phyloP scores from a whole-genome alignment of 176 grass and related monocot species.

The Elaeis guineensis region DNA sequence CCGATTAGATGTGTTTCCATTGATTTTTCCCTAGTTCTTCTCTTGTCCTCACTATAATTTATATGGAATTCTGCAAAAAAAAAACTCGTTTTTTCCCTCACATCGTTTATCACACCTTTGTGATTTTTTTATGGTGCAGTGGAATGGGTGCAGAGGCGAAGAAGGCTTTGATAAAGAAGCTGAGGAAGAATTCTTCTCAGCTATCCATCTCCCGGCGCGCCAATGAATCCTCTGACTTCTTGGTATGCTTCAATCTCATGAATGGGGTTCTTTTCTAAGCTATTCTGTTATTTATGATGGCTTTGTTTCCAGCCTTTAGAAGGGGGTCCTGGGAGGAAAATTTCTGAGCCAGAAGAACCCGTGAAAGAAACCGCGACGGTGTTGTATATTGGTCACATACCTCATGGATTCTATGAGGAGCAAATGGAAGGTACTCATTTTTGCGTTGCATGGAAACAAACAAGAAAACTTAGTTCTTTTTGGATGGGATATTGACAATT shows the following conservation, averaged over 20 bases:
- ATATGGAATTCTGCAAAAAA: too few relatives aligned
- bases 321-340: constrained; percentile 35
- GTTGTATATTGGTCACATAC: constrained; percentile 85
- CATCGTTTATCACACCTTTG: too few relatives aligned
- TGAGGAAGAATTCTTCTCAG: constrained; percentile 21
- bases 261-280: too few relatives aligned
- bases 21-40: too few relatives aligned
- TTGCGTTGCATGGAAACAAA: background rate
- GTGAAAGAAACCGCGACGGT: constrained; percentile 54
- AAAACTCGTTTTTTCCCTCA: too few relatives aligned
- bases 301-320: constrained; percentile 50
- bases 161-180: constrained; percentile 33
- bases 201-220: constrained; percentile 2
- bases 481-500: background rate
- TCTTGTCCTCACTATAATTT: too few relatives aligned
- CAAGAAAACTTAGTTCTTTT: background rate
- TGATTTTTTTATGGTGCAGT: background rate
- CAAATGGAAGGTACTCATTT: constrained; percentile 65
- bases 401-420: constrained; percentile 92
- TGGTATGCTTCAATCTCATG: constrained; percentile 19
- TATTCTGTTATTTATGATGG: background rate
- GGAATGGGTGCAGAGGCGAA: constrained; percentile 35
- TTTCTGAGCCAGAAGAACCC: constrained; percentile 30
- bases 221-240: constrained; percentile 28
- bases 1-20: too few relatives aligned